Percentiles rank a stretch among this genome's conserved stretches.
phyloP scores from a whole-genome alignment of 1,139 yeast species.

The Meyerozyma carpophila region DNA sequence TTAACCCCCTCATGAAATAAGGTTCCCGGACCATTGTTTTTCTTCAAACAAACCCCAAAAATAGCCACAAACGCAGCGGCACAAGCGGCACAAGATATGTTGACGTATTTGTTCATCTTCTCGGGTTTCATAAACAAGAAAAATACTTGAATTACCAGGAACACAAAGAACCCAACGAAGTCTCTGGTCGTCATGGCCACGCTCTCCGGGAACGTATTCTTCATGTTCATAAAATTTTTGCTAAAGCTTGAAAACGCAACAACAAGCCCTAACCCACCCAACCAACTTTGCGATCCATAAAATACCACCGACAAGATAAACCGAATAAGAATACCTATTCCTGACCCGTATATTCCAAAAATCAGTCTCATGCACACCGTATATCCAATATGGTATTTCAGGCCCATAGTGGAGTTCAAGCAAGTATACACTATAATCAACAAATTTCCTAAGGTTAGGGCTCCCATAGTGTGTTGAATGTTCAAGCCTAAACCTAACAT shows the following conservation, averaged over 20 bases:
- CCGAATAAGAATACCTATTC: conserved; percentile 26
- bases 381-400: conserved; percentile 25
- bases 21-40: conserved; percentile 2
- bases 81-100: neutral
- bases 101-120: conserved; percentile 2
- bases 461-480: conserved; percentile 2
- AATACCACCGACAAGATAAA: conserved; percentile 22
- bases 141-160: conserved; percentile 2
- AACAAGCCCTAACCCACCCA: conserved; percentile 18
- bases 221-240: conserved; percentile 8
- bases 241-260: conserved; percentile 10
- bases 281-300: conserved; percentile 33
- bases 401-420: neutral
- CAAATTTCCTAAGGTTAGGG: conserved; percentile 1
- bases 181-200: conserved; percentile 19
- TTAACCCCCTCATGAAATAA: neutral
- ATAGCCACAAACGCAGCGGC: conserved; percentile 2
- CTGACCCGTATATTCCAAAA: conserved; percentile 26
- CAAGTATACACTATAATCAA: neutral
- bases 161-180: conserved; percentile 14
- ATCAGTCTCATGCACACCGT: conserved; percentile 27
- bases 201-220: conserved; percentile 13
- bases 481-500: conserved; percentile 1
- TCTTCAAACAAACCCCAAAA: conserved; percentile 1
- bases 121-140: conserved; percentile 3